phyloP scores from a whole-genome alignment of 2,329 filamentous ascomycete genomes.

The Cadophora luteo-olivacea region DNA sequence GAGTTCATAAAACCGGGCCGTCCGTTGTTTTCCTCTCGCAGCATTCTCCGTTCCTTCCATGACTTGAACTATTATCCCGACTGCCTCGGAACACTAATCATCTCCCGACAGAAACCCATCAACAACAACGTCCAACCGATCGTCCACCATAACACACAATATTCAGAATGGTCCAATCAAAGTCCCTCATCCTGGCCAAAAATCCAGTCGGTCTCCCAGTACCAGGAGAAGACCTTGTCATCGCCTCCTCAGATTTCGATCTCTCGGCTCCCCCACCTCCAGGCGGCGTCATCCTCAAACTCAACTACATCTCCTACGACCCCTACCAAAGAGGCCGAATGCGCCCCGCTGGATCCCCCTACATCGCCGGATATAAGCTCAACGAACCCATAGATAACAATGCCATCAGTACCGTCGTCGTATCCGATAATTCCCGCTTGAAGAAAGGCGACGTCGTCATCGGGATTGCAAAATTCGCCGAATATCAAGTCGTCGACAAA shows the following conservation, averaged over 20 bases:
- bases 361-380: slow-evolving; percentile 61
- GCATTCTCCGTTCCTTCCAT: too few relatives aligned
- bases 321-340: slow-evolving; percentile 84
- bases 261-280: slow-evolving; percentile 62
- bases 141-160: neutral
- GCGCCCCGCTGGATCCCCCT: slow-evolving; percentile 53
- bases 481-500: slow-evolving; percentile 68
- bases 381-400: slow-evolving; percentile 68
- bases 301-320: slow-evolving; percentile 78
- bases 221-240: slow-evolving; percentile 70
- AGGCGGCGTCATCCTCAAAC: slow-evolving; percentile 71
- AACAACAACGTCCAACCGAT: neutral
- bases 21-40: too few relatives aligned
- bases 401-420: slow-evolving; percentile 71
- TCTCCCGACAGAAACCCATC: neutral
- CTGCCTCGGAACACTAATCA: neutral
- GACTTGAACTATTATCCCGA: too few relatives aligned
- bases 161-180: slow-evolving; percentile 62
- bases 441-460: slow-evolving; percentile 70
- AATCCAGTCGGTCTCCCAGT: slow-evolving; percentile 70
- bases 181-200: slow-evolving; percentile 74
- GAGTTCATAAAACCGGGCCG: too few relatives aligned
- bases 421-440: slow-evolving; percentile 67
- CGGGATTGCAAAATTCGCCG: slow-evolving; percentile 62
- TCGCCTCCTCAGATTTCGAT: slow-evolving; percentile 73